phyloP scores from a whole-genome alignment of 805 yeast genomes.

The Candida cerambycidarum region DNA sequence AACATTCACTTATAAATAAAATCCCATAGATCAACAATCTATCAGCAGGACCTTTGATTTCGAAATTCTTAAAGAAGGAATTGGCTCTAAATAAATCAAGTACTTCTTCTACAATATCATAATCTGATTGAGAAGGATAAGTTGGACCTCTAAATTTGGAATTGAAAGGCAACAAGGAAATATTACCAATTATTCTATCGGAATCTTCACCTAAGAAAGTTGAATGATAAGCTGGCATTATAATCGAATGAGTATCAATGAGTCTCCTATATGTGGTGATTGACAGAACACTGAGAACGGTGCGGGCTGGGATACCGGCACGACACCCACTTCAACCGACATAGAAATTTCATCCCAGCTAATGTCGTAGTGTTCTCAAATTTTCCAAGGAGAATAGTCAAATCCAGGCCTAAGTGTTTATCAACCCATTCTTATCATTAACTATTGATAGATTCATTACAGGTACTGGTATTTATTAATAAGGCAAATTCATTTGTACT shows the following conservation, averaged over 20 bases:
- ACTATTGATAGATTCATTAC: too few relatives aligned
- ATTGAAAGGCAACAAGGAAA: constrained; percentile 80
- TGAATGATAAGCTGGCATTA: constrained; percentile 72
- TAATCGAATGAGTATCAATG: too few relatives aligned
- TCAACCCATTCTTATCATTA: too few relatives aligned
- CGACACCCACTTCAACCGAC: too few relatives aligned
- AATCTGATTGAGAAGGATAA: constrained; percentile 65
- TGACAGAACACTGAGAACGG: not conserved
- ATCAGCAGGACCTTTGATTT: constrained; percentile 94
- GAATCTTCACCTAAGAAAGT: constrained; percentile 67
- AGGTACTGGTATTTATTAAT: too few relatives aligned
- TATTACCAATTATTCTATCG: constrained; percentile 70
- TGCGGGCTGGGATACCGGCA: too few relatives aligned
- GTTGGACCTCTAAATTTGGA: constrained; percentile 91
- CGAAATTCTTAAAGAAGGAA: constrained; percentile 94
- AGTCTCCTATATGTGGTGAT: not conserved
- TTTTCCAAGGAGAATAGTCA: constrained; percentile 6
- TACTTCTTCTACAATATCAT: constrained; percentile 90
- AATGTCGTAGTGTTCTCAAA: not conserved
- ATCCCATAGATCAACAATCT: constrained; percentile 92
- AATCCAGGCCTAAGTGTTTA: too few relatives aligned
- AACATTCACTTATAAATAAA: constrained; percentile 81
- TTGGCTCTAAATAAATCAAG: constrained; percentile 93
- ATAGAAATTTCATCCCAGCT: not conserved
- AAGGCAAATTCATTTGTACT: too few relatives aligned